Evolutionary conservation across 495 filamentous ascomycete genomes (phyloP), one percentile per base, ranked within the genome.

Genomic region (Xylaria bambusicola): DNA sequence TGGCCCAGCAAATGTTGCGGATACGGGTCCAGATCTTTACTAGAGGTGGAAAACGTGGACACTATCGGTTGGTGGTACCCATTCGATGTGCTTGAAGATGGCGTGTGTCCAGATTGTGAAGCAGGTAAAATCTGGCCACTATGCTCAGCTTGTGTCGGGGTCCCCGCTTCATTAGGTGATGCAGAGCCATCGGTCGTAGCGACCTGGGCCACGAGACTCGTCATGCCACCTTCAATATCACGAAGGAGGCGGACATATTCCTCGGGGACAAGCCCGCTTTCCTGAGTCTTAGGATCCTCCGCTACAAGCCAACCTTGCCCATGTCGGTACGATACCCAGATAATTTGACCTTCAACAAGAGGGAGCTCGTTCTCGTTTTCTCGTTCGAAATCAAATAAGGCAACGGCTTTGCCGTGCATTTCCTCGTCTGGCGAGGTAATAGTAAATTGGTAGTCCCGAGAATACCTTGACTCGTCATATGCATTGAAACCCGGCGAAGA

Each of bases 331-430:
- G 90, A 93, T 40, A 98, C 93, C 82, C 92, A 92, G 44, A 98
- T 96, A 53, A 97, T 88, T 68, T 98, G 94, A 31, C 95, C 95
- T 73, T 98, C 94, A 0, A 88, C 86, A 18, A 98, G 77, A 15
- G 91, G 92, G 13, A 98, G 82, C 74, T 98, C 94, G 64, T 97
- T 98, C 67, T 96, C 92, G 67, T 98, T 97, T 71, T 98, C 94
- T 24, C 92, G 84, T 52, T 86, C 85, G 71, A 98, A 98, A 71
- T 97, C 91, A 67, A 95, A 98, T 12, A 98, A 80, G 5, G 94
- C 95, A 21, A 98, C 91, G 35, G 93, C 93, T 68, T 96, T 96
- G 41, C 93, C 93, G 69, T 96, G 91, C 90, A 97, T 96, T 70
- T 97, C 93, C 73, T 98, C 93, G 66, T 97, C 93, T 7, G 93